Evolutionary conservation across 805 yeast species (phyloP).

Genomic region (Metschnikowia orientalis): DNA sequence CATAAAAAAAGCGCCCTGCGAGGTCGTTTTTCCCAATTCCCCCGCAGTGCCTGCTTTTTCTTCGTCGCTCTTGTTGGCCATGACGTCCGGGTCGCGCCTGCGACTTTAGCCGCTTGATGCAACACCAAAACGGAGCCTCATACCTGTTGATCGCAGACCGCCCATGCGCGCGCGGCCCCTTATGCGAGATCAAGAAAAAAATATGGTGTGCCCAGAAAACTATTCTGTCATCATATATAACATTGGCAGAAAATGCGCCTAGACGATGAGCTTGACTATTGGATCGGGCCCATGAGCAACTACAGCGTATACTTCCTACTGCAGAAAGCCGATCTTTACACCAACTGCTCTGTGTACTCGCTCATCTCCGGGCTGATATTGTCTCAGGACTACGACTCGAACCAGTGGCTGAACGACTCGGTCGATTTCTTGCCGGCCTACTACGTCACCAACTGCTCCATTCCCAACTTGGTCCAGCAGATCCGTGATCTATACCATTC

Average conservation of each 20-base stretch:
- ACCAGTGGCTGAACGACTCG: conserved; percentile 13
- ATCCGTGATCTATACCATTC: conserved; percentile 17
- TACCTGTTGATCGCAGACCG: no score
- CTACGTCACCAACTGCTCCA: conserved; percentile 46
- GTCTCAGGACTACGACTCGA: conserved; percentile 19
- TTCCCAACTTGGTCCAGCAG: conserved; percentile 29
- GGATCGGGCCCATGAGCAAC: conserved; percentile 15
- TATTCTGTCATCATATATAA: neutral
- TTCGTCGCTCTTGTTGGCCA: no score
- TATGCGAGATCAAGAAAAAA: conserved; percentile 10
- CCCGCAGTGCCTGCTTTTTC: no score
- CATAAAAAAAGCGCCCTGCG: no score
- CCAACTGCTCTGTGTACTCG: conserved; percentile 37
- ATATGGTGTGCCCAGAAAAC: conserved; percentile 1
- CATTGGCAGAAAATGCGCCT: neutral
- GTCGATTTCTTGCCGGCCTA: conserved; percentile 35
- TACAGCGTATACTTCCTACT: conserved; percentile 17
- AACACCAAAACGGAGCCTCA: no score
- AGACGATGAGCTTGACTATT: conserved; percentile 1
- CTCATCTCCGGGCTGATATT: conserved; percentile 31
- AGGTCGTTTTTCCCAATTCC: no score
- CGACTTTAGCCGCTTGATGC: no score
- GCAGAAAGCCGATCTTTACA: conserved; percentile 27
- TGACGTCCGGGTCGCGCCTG: no score
- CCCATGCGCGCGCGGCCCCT: neutral